Evolutionary conservation across 371 early-diverging fungal species (phyloP).

Genomic region (Syncephalastrum contaminatum): DNA sequence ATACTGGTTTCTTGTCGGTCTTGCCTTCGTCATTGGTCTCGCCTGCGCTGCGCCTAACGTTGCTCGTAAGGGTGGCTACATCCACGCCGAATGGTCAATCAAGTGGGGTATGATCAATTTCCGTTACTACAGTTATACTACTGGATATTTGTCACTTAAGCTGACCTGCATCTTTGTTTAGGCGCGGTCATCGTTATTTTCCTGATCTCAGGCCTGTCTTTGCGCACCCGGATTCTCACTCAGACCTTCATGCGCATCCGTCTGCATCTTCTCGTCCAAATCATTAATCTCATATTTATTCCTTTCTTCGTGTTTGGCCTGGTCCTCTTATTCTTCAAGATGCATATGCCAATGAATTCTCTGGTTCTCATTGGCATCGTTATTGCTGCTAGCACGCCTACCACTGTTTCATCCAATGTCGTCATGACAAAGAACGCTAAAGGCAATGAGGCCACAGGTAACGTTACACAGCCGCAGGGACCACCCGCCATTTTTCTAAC

Average conservation of each 20-base stretch:
- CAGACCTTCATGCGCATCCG: conserved; percentile 55
- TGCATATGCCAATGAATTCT: conserved; percentile 45
- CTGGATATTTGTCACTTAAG: neutral
- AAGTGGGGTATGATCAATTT: conserved; percentile 48
- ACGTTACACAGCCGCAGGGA: neutral
- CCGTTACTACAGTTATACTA: neutral
- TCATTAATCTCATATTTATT: conserved; percentile 55
- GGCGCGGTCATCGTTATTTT: conserved; percentile 62
- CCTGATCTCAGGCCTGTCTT: conserved; percentile 62
- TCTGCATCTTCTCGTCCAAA: conserved; percentile 59
- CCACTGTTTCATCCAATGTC: conserved; percentile 73
- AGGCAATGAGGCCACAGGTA: conserved; percentile 63
- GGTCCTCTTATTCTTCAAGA: conserved; percentile 40
- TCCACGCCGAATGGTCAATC: conserved; percentile 61
- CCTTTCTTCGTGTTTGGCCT: conserved; percentile 62
- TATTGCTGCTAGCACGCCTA: conserved; percentile 64
- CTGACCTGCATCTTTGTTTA: conserved; percentile 9
- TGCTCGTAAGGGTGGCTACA: conserved; percentile 56
- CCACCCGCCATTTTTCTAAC: conserved; percentile 4
- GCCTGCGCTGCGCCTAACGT: conserved; percentile 56
- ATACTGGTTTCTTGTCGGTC: conserved; percentile 59
- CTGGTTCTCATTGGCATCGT: conserved; percentile 59
- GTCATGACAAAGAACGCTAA: conserved; percentile 69
- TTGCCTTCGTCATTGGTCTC: conserved; percentile 54
- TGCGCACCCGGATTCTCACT: conserved; percentile 59